These are phyloP conservation scores for Adenanthera pavonina DNA, from an alignment of 306 rosid species.

Conservation along the genomic window DNA sequence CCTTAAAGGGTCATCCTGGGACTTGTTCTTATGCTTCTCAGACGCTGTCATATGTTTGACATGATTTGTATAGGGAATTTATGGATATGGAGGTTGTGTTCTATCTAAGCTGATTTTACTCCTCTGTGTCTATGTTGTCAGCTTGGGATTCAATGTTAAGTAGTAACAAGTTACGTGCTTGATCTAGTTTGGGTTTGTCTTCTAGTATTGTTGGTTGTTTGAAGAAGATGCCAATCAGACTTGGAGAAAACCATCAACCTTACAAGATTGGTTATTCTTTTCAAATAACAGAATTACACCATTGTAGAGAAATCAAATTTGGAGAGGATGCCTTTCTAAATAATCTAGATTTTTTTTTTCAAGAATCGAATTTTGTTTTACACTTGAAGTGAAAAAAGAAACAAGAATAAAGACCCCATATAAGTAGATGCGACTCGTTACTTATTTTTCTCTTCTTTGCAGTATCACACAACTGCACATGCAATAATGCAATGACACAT, in stretches of 20 bases:
- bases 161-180: slow-evolving; percentile 38
- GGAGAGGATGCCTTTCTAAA: too few species aligned
- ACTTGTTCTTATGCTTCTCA: slow-evolving; percentile 49
- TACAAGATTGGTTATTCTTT: too few species aligned
- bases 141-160: slow-evolving; percentile 46
- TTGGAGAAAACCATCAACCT: too few species aligned
- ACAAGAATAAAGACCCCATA: not conserved
- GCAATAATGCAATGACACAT: not conserved
- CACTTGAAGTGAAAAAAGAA: not conserved
- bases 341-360: too few species aligned
- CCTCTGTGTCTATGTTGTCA: slow-evolving; percentile 55
- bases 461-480: not conserved
- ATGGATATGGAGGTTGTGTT: slow-evolving; percentile 51
- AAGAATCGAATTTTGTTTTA: not conserved
- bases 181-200: slow-evolving; percentile 42
- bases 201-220: slow-evolving; percentile 9
- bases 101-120: slow-evolving; percentile 44
- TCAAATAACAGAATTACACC: too few species aligned
- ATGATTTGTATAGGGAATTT: slow-evolving; percentile 60
- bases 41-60: slow-evolving; percentile 53
- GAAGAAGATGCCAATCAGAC: too few species aligned
- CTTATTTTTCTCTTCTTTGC: not conserved
- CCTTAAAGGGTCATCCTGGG: slow-evolving; percentile 37
- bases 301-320: too few species aligned
- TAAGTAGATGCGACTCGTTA: not conserved